phyloP scores from a whole-genome alignment of 257 asterid species.

The Primulina tabacum region DNA sequence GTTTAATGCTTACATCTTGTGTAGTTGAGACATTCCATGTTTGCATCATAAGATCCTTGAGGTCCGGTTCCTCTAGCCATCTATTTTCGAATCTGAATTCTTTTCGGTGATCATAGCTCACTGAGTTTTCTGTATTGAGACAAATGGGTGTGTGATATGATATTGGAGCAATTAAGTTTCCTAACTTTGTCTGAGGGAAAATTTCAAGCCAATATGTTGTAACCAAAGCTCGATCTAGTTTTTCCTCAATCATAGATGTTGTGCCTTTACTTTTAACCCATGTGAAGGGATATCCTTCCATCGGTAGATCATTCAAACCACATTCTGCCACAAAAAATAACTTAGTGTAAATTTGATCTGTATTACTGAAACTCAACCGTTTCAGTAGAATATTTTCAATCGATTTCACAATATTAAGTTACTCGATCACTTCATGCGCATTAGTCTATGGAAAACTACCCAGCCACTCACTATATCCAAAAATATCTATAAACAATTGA shows the following conservation, averaged over 20 bases:
- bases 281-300: neutral
- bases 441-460: no score
- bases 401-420: no score
- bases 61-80: neutral
- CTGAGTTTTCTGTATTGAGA: neutral
- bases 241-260: neutral
- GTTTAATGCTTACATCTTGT: no score
- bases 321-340: neutral
- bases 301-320: neutral
- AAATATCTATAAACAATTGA: no score
- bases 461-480: no score
- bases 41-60: neutral
- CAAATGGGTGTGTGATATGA: neutral
- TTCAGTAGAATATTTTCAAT: no score
- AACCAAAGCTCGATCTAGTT: neutral
- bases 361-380: no score
- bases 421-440: no score
- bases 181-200: neutral
- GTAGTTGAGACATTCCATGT: no score
- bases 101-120: neutral
- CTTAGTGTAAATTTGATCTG: no score
- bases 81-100: neutral
- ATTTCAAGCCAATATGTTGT: neutral
- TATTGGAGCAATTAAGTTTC: neutral
- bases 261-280: neutral